A percentile compares a stretch with the other conserved stretches of the same genome.
Evolutionary conservation across 176 grass and related monocot species (phyloP).

Genomic region (Ampelocalamus luodianensis): DNA sequence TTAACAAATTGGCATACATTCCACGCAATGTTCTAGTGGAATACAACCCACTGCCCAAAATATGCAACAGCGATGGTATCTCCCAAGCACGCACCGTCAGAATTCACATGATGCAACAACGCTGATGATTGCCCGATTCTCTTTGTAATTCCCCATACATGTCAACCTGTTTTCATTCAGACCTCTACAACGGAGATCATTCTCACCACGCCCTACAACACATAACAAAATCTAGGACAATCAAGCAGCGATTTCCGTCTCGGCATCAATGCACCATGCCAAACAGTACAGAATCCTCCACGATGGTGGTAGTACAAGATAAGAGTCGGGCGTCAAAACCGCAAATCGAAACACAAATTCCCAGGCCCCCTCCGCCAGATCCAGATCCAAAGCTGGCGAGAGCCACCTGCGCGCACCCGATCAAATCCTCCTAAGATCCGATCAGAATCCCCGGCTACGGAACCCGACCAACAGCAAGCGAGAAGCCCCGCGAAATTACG

Average conservation of each 20-base stretch:
- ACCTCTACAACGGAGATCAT: neutral
- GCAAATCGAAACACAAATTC: neutral
- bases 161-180: neutral
- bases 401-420: neutral
- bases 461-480: neutral
- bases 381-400: constrained; percentile 43
- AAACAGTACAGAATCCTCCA: neutral
- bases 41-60: neutral
- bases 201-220: neutral
- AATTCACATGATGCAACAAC: neutral
- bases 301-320: neutral
- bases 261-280: neutral
- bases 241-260: neutral
- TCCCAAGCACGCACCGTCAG: no score
- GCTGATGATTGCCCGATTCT: neutral
- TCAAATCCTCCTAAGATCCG: neutral
- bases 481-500: neutral
- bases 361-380: constrained; percentile 6
- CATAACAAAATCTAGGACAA: neutral
- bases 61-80: neutral
- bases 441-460: neutral
- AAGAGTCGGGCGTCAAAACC: neutral
- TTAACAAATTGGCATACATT: neutral
- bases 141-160: neutral
- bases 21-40: neutral